phyloP scores from a whole-genome alignment of 139 green algal genomes.

The Chlorella sp. region DNA sequence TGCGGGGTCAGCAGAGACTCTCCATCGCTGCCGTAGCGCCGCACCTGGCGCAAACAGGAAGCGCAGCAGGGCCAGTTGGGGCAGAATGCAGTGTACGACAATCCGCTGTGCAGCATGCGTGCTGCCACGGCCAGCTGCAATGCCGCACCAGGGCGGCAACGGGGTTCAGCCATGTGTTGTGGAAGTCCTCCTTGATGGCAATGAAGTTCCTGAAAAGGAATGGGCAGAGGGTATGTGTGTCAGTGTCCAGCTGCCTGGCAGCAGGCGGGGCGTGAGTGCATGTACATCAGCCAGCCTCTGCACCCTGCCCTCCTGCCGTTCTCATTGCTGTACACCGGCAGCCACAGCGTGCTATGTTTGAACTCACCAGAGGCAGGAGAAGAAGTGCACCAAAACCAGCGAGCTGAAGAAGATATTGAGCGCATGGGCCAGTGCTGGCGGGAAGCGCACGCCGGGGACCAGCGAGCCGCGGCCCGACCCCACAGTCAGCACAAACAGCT shows the following conservation, averaged over 20 bases:
- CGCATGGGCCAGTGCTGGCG: background rate
- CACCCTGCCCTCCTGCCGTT: too few species aligned
- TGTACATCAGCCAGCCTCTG: too few species aligned
- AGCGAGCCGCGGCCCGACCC: background rate
- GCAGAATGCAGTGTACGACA: too few species aligned
- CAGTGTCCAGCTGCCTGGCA: too few species aligned
- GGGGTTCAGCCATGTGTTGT: background rate
- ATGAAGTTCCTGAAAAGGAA: slow-evolving; percentile 45
- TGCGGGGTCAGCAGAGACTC: background rate
- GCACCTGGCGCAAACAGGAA: too few species aligned
- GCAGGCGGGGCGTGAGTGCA: too few species aligned
- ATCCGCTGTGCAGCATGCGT: too few species aligned
- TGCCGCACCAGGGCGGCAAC: slow-evolving; percentile 7
- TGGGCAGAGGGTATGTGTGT: too few species aligned
- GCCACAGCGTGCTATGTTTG: background rate
- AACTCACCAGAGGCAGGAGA: slow-evolving; percentile 26
- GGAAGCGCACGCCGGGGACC: slow-evolving; percentile 1
- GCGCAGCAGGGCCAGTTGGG: too few species aligned
- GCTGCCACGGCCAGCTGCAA: too few species aligned
- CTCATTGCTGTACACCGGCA: too few species aligned
- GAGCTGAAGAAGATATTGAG: background rate
- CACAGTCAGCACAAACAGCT: slow-evolving; percentile 4
- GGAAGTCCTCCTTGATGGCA: slow-evolving; percentile 7
- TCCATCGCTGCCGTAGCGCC: slow-evolving; percentile 6
- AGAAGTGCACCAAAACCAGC: slow-evolving; percentile 12